These are phyloP conservation scores for Cyberlindnera meyerae DNA, from an alignment of 805 yeast species.

Conservation along the genomic window DNA sequence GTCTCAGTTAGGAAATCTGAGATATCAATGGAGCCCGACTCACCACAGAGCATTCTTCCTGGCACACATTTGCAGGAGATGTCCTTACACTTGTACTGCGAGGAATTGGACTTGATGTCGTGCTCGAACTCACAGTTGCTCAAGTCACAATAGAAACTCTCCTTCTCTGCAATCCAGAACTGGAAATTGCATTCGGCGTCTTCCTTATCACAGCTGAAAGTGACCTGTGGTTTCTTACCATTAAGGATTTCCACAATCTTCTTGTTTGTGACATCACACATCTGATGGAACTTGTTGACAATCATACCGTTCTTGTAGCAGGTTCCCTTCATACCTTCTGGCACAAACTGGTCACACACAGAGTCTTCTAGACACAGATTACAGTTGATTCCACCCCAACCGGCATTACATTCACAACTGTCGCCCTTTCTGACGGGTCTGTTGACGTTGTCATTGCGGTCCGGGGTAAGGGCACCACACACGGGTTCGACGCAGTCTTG, in stretches of 20 bases:
- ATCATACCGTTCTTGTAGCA: constrained; percentile 84
- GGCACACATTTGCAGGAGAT: constrained; percentile 90
- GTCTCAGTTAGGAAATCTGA: constrained; percentile 89
- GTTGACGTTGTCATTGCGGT: constrained; percentile 30
- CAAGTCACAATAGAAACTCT: constrained; percentile 87
- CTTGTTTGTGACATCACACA: constrained; percentile 90
- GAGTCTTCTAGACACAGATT: constrained; percentile 71
- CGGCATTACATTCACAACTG: constrained; percentile 68
- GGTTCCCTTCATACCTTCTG: constrained; percentile 78
- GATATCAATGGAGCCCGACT: constrained; percentile 88
- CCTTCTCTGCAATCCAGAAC: constrained; percentile 90
- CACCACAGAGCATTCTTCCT: constrained; percentile 90
- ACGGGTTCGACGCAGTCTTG: constrained; percentile 83
- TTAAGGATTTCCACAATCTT: constrained; percentile 77
- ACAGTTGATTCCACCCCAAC: constrained; percentile 96
- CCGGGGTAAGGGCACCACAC: constrained; percentile 77
- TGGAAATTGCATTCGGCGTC: constrained; percentile 76
- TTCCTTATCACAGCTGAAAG: constrained; percentile 78
- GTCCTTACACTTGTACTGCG: constrained; percentile 72
- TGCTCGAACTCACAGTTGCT: constrained; percentile 64
- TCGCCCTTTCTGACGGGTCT: constrained; percentile 56
- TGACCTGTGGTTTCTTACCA: constrained; percentile 85
- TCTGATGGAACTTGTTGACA: constrained; percentile 76
- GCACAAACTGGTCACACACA: constrained; percentile 83
- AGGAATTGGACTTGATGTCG: constrained; percentile 56